Percentiles rank a stretch among this genome's conserved stretches.
These are phyloP conservation scores for Penicillium capsulatum DNA, from an alignment of 2,329 filamentous ascomycete genomes.

Conservation along the genomic window DNA sequence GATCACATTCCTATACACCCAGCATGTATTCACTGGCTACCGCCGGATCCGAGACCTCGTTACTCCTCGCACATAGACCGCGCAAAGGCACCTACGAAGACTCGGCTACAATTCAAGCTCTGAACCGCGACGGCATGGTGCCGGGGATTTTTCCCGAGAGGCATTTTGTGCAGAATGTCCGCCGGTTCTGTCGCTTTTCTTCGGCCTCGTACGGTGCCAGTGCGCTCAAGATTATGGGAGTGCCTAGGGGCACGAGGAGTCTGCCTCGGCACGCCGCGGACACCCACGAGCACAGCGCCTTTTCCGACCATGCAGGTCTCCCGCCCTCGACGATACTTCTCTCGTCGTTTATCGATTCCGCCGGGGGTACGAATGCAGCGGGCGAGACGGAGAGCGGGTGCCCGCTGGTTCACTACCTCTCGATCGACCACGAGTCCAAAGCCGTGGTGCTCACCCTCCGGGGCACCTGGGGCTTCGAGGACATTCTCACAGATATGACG, in stretches of 20 bases:
- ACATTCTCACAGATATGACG: conserved; percentile 68
- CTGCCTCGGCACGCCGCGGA: conserved; percentile 31
- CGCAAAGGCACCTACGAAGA: conserved; percentile 46
- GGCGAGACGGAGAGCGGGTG: conserved; percentile 63
- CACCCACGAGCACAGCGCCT: conserved; percentile 45
- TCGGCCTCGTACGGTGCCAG: conserved; percentile 47
- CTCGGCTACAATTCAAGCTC: conserved; percentile 40
- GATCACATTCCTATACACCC: conserved; percentile 40
- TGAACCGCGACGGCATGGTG: conserved; percentile 43
- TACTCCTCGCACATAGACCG: conserved; percentile 41
- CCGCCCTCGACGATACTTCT: conserved; percentile 52
- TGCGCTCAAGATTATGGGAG: conserved; percentile 47
- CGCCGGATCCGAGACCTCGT: conserved; percentile 43
- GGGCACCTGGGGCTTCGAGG: conserved; percentile 69
- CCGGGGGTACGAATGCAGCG: conserved; percentile 62
- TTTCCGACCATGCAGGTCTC: conserved; percentile 44
- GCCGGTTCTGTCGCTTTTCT: conserved; percentile 46
- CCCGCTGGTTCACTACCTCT: conserved; percentile 69
- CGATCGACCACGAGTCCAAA: conserved; percentile 66
- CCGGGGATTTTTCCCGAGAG: conserved; percentile 45
- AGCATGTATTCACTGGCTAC: conserved; percentile 47
- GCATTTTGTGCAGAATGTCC: conserved; percentile 45
- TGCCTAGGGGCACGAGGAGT: conserved; percentile 31
- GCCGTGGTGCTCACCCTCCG: conserved; percentile 69
- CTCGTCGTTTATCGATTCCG: conserved; percentile 66